Evolutionary conservation across 768 basidiomycete species (phyloP), one percentile per base, ranked within the genome.

Genomic region (Serendipita sp.): DNA sequence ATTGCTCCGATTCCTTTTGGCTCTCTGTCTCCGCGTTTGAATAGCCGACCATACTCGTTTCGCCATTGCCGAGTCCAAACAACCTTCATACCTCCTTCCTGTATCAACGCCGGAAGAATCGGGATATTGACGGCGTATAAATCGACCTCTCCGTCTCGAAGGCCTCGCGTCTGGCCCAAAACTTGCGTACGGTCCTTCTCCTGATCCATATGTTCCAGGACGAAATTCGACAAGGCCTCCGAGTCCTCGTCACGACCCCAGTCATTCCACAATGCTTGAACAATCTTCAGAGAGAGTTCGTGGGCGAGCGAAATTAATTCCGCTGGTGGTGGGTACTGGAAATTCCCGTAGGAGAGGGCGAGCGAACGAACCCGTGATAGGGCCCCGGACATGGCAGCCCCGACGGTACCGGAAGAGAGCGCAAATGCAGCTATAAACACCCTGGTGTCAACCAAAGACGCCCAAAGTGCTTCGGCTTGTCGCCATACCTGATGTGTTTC

Each of bases 41-140:
- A 94, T 61, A 93, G 77, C 61, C 82, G 77, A 2, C 87, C 86
- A 69, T 94, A 95, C 9, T 83, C 80, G 70, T 87, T 95, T 51
- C 87, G 80, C 89, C 88, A 92, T 74, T 93, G 81, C 28, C 71
- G 76, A 11, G 93, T 90, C 88, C 90, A 93, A 67, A 77, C 79
- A 61, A 90, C 78, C 66, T 81, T 80, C 62, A 91, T 71, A 5
- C 83, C 82, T 7, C 34, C 34, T 60, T 78, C 78, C 33, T 81
- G 77, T 50, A 87, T 72, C 30, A 88, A 78, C 28, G 75, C 78
- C 61, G 83, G 79, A 58, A 92, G 78, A 71, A 96, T 76, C 24
- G 93, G 92, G 50, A 97, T 81, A 72, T 97, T 97, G 68, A 97
- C 74, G 69, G 76, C 90, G 74, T 92, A 92, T 24, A 93, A 75